Evolutionary conservation across 768 basidiomycete genomes (phyloP).

Genomic region (Lactarius indigo): DNA sequence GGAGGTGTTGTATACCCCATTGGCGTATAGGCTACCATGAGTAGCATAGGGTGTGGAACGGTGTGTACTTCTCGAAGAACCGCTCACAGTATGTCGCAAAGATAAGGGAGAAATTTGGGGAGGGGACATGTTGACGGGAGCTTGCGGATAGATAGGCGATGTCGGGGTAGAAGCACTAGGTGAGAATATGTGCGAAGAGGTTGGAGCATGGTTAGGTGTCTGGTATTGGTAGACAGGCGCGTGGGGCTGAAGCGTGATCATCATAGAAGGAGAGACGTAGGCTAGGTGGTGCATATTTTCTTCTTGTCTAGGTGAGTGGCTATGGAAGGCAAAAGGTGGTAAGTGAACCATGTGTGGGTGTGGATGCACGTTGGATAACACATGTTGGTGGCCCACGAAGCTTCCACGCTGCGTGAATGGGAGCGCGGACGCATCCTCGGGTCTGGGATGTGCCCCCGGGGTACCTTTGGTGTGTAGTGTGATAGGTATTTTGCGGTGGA

Average conservation of each 20-base stretch:
- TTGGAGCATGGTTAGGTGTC: conserved; percentile 34
- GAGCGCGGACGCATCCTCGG: conserved; percentile 14
- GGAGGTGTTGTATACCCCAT: conserved; percentile 32
- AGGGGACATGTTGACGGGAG: conserved; percentile 27
- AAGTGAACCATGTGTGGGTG: conserved; percentile 4
- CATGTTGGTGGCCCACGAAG: conserved; percentile 12
- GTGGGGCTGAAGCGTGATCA: conserved; percentile 37
- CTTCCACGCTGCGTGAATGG: conserved; percentile 18
- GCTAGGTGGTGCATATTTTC: conserved; percentile 21
- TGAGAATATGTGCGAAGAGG: conserved; percentile 30
- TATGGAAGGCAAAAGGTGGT: conserved; percentile 14
- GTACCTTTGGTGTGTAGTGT: not conserved
- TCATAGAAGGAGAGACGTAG: conserved; percentile 29
- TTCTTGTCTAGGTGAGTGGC: conserved; percentile 7
- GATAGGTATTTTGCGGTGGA: conserved; percentile 14
- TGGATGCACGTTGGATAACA: conserved; percentile 4
- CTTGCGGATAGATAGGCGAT: conserved; percentile 9
- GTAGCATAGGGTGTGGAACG: conserved; percentile 26
- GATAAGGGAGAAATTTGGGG: conserved; percentile 25
- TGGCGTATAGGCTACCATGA: conserved; percentile 27
- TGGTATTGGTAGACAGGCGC: conserved; percentile 40
- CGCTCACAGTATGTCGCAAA: conserved; percentile 1
- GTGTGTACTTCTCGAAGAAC: conserved; percentile 11
- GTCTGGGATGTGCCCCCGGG: not conserved
- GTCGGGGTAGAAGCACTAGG: conserved; percentile 19